Percentiles rank a stretch among this genome's conserved stretches.
Evolutionary conservation across 2,329 filamentous ascomycete species (phyloP).

Genomic region (Plenodomus lindquistii): DNA sequence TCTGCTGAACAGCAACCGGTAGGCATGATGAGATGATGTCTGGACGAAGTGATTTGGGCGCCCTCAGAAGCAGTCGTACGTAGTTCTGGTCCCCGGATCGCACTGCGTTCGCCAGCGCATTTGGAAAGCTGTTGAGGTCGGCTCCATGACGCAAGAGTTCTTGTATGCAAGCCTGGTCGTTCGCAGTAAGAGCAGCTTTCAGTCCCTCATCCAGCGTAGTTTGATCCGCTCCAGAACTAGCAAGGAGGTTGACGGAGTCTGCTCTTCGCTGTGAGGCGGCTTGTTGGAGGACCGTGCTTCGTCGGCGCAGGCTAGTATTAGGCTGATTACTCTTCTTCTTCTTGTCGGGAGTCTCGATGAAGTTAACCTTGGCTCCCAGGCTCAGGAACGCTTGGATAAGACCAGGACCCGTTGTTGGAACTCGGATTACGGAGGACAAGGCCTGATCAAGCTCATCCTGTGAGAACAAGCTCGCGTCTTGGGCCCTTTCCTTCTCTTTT

Average conservation of each 20-base stretch:
- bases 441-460: constrained; percentile 43
- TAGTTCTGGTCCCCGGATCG: constrained; percentile 36
- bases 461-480: constrained; percentile 33
- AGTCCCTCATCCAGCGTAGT: constrained; percentile 39
- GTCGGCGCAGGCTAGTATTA: constrained; percentile 27
- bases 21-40: constrained; percentile 40
- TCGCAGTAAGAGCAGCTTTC: constrained; percentile 36
- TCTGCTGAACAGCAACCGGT: constrained; percentile 36
- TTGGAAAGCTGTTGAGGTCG: constrained; percentile 37
- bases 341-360: constrained; percentile 22
- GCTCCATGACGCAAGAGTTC: constrained; percentile 42
- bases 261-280: constrained; percentile 36
- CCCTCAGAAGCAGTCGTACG: constrained; percentile 34
- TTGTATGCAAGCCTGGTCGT: constrained; percentile 38
- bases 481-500: constrained; percentile 40
- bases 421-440: constrained; percentile 37
- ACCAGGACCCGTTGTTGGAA: constrained; percentile 32
- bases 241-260: constrained; percentile 37
- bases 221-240: constrained; percentile 41
- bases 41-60: constrained; percentile 35
- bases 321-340: constrained; percentile 20
- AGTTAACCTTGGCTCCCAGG: constrained; percentile 42
- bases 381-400: constrained; percentile 40
- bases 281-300: constrained; percentile 43
- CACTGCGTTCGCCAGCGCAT: constrained; percentile 35